Evolutionary conservation across 768 basidiomycete genomes (phyloP).

Genomic region (Suillus spraguei): DNA sequence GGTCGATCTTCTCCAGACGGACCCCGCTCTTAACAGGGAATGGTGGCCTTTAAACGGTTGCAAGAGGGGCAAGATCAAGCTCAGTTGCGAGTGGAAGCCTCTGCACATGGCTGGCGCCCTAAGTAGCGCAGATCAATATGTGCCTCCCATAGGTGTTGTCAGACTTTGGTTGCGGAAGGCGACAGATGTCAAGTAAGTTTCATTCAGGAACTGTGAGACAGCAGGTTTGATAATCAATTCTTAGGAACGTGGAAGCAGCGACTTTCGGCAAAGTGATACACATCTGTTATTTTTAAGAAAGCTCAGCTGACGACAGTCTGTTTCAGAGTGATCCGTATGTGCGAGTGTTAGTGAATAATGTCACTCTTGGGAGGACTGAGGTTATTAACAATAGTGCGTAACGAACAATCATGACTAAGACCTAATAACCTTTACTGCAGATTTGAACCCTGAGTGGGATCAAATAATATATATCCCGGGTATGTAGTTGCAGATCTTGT

Average conservation of each 20-base stretch:
- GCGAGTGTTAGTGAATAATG: constrained; percentile 73
- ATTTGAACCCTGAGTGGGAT: constrained; percentile 94
- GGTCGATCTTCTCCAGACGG: constrained; percentile 73
- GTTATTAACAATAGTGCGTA: constrained; percentile 85
- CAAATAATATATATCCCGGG: constrained; percentile 91
- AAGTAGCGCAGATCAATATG: constrained; percentile 80
- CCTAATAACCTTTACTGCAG: constrained; percentile 38
- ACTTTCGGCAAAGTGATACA: constrained; percentile 76
- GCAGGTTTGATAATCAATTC: constrained; percentile 5
- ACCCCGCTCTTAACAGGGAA: constrained; percentile 68
- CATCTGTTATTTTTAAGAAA: constrained; percentile 1
- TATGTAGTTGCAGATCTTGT: constrained; percentile 27
- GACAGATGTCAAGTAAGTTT: constrained; percentile 85
- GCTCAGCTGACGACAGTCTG: constrained; percentile 15
- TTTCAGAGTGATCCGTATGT: constrained; percentile 90
- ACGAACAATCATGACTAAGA: not conserved
- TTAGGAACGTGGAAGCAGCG: constrained; percentile 84
- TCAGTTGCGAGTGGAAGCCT: constrained; percentile 93
- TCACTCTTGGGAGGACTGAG: constrained; percentile 83
- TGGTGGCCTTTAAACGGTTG: constrained; percentile 80
- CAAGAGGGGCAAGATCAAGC: constrained; percentile 74
- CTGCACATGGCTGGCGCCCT: constrained; percentile 90
- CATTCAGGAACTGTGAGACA: not conserved
- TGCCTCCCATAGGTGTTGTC: constrained; percentile 91
- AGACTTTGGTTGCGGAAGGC: constrained; percentile 84